Percentiles rank a stretch among this genome's conserved stretches.
Evolutionary conservation across 306 rosid genomes (phyloP).

Genomic region (Castanea crenata): DNA sequence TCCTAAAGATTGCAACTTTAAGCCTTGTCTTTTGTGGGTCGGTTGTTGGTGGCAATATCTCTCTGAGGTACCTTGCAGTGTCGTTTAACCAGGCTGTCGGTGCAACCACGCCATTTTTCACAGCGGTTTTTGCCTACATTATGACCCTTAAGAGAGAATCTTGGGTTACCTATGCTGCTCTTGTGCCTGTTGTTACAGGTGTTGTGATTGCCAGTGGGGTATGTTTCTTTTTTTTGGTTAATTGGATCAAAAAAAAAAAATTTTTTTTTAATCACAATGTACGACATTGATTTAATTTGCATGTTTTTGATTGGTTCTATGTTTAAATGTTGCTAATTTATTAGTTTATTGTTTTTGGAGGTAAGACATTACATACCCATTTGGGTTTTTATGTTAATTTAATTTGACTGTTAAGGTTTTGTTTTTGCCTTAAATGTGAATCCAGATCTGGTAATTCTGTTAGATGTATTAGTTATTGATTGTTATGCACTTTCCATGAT

Average conservation of each 20-base stretch:
- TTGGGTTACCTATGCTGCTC: slow-evolving; percentile 93
- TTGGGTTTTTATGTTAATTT: not conserved
- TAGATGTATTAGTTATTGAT: not conserved
- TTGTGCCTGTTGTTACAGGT: slow-evolving; percentile 95
- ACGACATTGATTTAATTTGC: slow-evolving; percentile 8
- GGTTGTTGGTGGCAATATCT: slow-evolving; percentile 91
- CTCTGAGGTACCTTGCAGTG: slow-evolving; percentile 87
- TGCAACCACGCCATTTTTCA: slow-evolving; percentile 96
- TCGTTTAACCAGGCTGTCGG: slow-evolving; percentile 97
- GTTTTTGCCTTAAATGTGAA: slow-evolving; percentile 6
- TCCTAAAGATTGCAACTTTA: slow-evolving; percentile 78
- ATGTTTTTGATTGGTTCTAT: slow-evolving; percentile 5
- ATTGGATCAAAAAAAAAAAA: not conserved
- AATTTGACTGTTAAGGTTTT: slow-evolving; percentile 14
- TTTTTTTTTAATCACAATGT: not conserved
- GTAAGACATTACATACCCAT: not conserved
- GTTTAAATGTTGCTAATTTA: not conserved
- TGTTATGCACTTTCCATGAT: slow-evolving; percentile 14
- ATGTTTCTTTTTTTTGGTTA: slow-evolving; percentile 24
- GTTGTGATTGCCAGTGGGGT: slow-evolving; percentile 99
- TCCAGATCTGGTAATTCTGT: slow-evolving; percentile 51
- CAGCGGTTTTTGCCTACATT: slow-evolving; percentile 85
- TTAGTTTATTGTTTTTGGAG: not conserved
- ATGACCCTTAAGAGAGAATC: slow-evolving; percentile 89
- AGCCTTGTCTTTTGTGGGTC: slow-evolving; percentile 89